Evolutionary conservation across 2,329 filamentous ascomycete genomes (phyloP).

Genomic region (Rhynchosporium graminicola): DNA sequence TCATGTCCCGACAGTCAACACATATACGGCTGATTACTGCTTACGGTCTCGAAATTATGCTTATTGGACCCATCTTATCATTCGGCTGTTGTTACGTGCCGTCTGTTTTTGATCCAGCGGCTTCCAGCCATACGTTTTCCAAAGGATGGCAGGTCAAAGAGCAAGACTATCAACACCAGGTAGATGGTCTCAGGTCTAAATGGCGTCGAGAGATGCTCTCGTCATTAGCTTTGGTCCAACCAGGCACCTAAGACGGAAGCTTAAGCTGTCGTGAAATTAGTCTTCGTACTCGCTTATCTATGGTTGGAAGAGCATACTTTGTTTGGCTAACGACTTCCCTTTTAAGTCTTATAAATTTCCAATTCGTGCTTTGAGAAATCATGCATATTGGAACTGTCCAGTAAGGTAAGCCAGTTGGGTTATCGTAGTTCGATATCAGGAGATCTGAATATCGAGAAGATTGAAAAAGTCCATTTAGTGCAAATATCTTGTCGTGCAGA

Average conservation of each 20-base stretch:
- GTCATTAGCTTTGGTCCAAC: background rate
- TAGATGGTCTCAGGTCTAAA: background rate
- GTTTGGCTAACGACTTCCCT: background rate
- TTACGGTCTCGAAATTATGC: background rate
- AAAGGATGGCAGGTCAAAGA: background rate
- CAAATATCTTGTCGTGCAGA: background rate
- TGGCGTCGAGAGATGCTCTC: background rate
- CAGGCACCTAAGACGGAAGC: background rate
- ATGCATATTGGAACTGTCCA: background rate
- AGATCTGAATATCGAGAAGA: background rate
- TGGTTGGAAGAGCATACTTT: background rate
- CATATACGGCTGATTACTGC: background rate
- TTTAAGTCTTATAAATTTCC: background rate
- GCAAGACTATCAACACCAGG: constrained; percentile 20
- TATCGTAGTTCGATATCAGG: background rate
- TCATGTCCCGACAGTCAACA: background rate
- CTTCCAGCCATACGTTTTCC: background rate
- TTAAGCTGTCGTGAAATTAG: background rate
- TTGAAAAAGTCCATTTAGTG: background rate
- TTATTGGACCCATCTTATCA: background rate
- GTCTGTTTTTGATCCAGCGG: background rate
- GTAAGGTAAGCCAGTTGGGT: background rate
- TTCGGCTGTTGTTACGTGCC: background rate
- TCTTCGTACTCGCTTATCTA: background rate
- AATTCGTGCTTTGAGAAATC: background rate